These are phyloP conservation scores for Meyerozyma carpophila DNA, from an alignment of 1,139 yeast genomes.

Conservation along the genomic window DNA sequence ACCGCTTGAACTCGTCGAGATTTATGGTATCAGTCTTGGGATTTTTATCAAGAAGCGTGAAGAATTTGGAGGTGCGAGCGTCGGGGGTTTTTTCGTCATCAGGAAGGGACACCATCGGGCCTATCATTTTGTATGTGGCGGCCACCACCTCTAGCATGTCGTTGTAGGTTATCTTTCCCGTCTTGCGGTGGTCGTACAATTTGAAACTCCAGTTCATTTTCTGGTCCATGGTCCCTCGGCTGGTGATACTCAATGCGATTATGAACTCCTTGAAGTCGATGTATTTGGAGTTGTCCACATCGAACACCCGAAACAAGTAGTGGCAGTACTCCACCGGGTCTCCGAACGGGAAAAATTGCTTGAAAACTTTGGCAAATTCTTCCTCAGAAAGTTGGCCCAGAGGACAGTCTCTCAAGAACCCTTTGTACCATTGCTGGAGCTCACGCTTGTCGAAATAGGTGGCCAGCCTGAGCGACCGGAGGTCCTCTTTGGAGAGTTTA, in stretches of 20 bases:
- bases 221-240: slow-evolving; percentile 84
- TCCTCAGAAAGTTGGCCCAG: slow-evolving; percentile 81
- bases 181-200: slow-evolving; percentile 75
- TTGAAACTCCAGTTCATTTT: slow-evolving; percentile 84
- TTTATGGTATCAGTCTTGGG: slow-evolving; percentile 58
- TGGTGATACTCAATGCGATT: slow-evolving; percentile 78
- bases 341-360: slow-evolving; percentile 97
- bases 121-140: slow-evolving; percentile 93
- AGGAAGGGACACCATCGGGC: slow-evolving; percentile 85
- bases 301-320: slow-evolving; percentile 84
- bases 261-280: slow-evolving; percentile 94
- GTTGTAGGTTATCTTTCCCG: slow-evolving; percentile 67
- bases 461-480: slow-evolving; percentile 72
- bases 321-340: slow-evolving; percentile 91
- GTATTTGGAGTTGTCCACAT: slow-evolving; percentile 71
- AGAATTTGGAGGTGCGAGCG: slow-evolving; percentile 75
- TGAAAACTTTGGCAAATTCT: slow-evolving; percentile 87
- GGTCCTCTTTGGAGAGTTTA: slow-evolving; percentile 86
- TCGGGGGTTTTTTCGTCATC: slow-evolving; percentile 96
- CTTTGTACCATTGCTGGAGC: slow-evolving; percentile 97
- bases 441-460: slow-evolving; percentile 93
- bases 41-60: slow-evolving; percentile 66
- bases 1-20: slow-evolving; percentile 76
- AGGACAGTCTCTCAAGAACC: slow-evolving; percentile 91
- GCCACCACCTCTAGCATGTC: slow-evolving; percentile 77